phyloP scores from a whole-genome alignment of 768 basidiomycete species.

The Podaxis rugospora region DNA sequence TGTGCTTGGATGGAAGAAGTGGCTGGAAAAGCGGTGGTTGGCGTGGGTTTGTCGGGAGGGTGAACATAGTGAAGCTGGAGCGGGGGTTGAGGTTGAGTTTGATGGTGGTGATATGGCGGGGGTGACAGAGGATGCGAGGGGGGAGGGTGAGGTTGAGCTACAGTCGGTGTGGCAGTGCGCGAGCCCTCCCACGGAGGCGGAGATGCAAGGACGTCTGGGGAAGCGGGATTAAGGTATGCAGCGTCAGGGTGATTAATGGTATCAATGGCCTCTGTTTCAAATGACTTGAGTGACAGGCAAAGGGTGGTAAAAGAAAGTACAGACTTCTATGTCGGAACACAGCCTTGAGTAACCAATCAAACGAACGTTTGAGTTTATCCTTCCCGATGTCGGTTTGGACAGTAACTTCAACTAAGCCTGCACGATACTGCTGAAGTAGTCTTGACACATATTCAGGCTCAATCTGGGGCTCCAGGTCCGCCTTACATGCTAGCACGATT shows the following conservation, averaged over 20 bases:
- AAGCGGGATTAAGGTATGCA: constrained; percentile 63
- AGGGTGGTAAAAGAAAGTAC: neutral
- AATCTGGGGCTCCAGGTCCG: constrained; percentile 59
- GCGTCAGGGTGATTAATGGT: constrained; percentile 30
- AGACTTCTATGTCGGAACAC: constrained; percentile 36
- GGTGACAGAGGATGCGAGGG: neutral
- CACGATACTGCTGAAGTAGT: constrained; percentile 58
- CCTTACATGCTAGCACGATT: constrained; percentile 86
- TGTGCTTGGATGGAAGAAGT: neutral
- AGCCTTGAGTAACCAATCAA: constrained; percentile 70
- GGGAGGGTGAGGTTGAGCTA: constrained; percentile 21
- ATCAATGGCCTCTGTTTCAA: constrained; percentile 14
- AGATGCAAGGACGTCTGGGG: constrained; percentile 52
- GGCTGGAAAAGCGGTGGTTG: neutral
- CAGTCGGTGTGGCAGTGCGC: constrained; percentile 48
- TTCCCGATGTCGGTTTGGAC: constrained; percentile 51
- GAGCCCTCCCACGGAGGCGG: constrained; percentile 53
- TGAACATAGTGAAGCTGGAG: neutral
- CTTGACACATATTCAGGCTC: constrained; percentile 48
- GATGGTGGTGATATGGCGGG: neutral
- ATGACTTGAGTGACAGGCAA: neutral
- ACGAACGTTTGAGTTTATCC: constrained; percentile 67
- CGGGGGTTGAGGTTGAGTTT: neutral
- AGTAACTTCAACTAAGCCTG: constrained; percentile 76
- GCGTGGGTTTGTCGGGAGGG: neutral